A percentile compares a stretch with the other conserved stretches of the same genome.
phyloP scores from a whole-genome alignment of 192 early-diverging fungal species.

The Coemansia erecta region DNA sequence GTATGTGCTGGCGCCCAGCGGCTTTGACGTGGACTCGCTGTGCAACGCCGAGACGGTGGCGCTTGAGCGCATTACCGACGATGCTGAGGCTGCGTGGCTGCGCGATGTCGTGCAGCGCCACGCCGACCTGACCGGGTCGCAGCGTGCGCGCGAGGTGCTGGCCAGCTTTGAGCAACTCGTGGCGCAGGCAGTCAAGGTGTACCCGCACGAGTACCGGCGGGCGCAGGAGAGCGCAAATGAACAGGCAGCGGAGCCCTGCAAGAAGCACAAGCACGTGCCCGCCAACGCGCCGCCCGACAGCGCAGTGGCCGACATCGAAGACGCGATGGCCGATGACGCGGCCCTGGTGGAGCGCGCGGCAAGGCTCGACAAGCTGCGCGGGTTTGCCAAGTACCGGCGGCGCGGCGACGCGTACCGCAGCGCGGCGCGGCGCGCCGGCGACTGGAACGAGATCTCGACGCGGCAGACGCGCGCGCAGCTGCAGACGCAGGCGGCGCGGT shows the following conservation, averaged over 20 bases:
- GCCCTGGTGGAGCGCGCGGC: slow-evolving; percentile 64
- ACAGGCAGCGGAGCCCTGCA: slow-evolving; percentile 10
- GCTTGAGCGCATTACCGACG: slow-evolving; percentile 70
- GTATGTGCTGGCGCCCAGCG: slow-evolving; percentile 73
- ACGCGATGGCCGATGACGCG: slow-evolving; percentile 77
- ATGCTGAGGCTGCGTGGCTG: slow-evolving; percentile 74
- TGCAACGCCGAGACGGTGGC: slow-evolving; percentile 94
- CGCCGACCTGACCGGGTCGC: slow-evolving; percentile 75
- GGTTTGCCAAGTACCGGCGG: slow-evolving; percentile 94
- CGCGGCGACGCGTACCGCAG: slow-evolving; percentile 86
- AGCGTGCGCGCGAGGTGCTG: slow-evolving; percentile 67
- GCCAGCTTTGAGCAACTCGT: slow-evolving; percentile 66
- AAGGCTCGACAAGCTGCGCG: slow-evolving; percentile 90
- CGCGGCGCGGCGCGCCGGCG: slow-evolving; percentile 72
- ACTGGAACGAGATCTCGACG: slow-evolving; percentile 95
- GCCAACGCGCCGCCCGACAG: slow-evolving; percentile 12
- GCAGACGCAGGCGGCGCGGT: slow-evolving; percentile 91
- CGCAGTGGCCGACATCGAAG: slow-evolving; percentile 80
- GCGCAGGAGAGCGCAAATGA: slow-evolving; percentile 66
- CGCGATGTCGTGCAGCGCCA: slow-evolving; percentile 80
- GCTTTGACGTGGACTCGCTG: slow-evolving; percentile 56
- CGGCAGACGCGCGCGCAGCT: slow-evolving; percentile 78
- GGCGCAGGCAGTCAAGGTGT: slow-evolving; percentile 88
- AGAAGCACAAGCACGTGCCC: background rate
- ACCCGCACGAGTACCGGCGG: slow-evolving; percentile 88